These are phyloP conservation scores for Dunaliella salina DNA, from an alignment of 163 green algal species.

Conservation along the genomic window DNA sequence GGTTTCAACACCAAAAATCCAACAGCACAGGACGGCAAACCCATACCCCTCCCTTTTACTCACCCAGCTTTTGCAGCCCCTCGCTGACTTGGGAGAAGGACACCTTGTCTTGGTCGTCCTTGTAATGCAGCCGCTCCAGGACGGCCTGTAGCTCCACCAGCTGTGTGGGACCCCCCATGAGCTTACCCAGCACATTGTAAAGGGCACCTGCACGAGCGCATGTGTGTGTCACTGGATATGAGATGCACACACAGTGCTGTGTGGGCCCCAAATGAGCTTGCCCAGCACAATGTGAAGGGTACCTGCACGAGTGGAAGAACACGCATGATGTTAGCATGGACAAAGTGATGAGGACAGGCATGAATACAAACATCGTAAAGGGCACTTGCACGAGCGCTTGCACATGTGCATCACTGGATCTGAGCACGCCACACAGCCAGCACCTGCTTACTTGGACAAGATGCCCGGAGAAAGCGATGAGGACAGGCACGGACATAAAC, in stretches of 20 bases:
- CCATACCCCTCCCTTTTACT: no score
- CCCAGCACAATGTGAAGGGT: no score
- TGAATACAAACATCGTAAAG: no score
- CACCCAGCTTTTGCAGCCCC: slow-evolving; percentile 52
- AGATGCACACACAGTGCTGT: background rate
- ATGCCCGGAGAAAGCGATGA: no score
- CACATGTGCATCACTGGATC: background rate
- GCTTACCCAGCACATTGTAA: slow-evolving; percentile 22
- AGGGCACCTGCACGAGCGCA: background rate
- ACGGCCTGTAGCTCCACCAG: slow-evolving; percentile 34
- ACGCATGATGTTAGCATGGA: no score
- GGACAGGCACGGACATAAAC: no score
- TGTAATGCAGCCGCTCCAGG: slow-evolving; percentile 28
- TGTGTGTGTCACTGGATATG: background rate
- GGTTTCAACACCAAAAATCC: no score
- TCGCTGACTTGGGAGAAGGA: slow-evolving; percentile 50
- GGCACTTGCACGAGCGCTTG: background rate
- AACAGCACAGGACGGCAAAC: no score
- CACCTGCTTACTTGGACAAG: no score
- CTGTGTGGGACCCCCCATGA: slow-evolving; percentile 32
- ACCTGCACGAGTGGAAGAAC: no score
- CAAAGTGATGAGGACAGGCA: no score
- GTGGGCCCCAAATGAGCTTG: no score
- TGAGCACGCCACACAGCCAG: background rate
- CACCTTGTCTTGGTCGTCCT: slow-evolving; percentile 40